Evolutionary conservation across 768 basidiomycete genomes (phyloP), one percentile per base, ranked within the genome.

Genomic region (Boletus subcaerulescens): DNA sequence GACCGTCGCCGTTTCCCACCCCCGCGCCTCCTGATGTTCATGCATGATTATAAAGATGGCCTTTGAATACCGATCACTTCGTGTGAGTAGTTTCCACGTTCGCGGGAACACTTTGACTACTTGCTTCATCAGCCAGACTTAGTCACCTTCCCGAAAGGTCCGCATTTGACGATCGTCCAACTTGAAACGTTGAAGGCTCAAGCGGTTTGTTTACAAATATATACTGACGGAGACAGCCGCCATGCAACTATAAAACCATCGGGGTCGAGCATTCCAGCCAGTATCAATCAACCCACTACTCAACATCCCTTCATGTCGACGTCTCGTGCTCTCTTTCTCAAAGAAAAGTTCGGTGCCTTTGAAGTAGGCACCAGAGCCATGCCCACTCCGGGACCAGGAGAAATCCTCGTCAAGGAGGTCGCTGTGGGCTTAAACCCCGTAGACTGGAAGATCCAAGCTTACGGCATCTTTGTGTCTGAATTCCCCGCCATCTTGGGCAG

Each of bases 361-460:
- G 46, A 46, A 42, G 24, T 62, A 10, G 46, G 56, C 43, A 45
- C 55, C 35, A 64, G 41, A 45, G 35, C 52, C 12, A 4, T 36
- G 0, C 59, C 59, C 9, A n/a, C 45, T 18, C 79, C 80, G 0
- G 74, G 75, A 0, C 68, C 73, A 1, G 74, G 74, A 24, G 77
- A 80, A 49, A 49, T 81, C 33, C 69, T 81, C 43, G 66, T 80
- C 59, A 76, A 74, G 58, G 63, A 77, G 33, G 52, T 69, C 33
- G 63, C 80, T 2, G 69, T 76, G 0, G 73, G 68, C 10, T 56
- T 81, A 20, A 80, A 81, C 56, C 80, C 81, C 5, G 58, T 73
- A 10, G 80, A 83, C 50, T 67, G 67, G 67, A 70, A 63, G 48
- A 58, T 67, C 9, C 67, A 59, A 49, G 22, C 42, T n/a, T n/a